A percentile compares a stretch with the other conserved stretches of the same genome.
Evolutionary conservation across 2,329 filamentous ascomycete genomes (phyloP).

Genomic region (Sarocladium oryzae): DNA sequence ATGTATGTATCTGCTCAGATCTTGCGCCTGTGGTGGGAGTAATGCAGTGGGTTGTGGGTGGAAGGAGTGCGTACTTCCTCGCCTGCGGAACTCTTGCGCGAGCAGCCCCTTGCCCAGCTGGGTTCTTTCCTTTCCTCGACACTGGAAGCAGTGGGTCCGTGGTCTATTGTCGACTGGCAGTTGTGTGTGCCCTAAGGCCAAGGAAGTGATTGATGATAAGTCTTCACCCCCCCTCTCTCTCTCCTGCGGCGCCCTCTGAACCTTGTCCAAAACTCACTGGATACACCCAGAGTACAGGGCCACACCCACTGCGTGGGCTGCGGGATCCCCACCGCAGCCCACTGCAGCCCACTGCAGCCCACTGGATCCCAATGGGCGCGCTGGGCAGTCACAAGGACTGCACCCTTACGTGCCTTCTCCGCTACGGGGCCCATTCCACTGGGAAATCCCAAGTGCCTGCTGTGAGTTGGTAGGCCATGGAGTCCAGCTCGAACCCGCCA

Average conservation of each 20-base stretch:
- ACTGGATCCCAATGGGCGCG: background rate
- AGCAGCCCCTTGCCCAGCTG: background rate
- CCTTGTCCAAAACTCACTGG: background rate
- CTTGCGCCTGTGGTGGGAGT: too few species aligned
- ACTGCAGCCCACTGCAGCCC: background rate
- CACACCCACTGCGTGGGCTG: background rate
- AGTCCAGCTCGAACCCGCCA: background rate
- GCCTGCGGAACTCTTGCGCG: slow-evolving; percentile 5
- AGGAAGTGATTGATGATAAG: background rate
- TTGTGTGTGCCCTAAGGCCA: background rate
- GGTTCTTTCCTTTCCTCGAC: background rate
- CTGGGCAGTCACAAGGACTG: background rate
- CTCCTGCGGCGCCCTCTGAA: background rate
- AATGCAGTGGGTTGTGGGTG: too few species aligned
- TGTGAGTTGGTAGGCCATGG: too few species aligned
- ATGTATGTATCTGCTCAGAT: background rate
- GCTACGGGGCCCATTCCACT: too few species aligned
- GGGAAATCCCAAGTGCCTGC: too few species aligned
- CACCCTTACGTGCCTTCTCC: too few species aligned
- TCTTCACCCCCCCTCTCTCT: background rate
- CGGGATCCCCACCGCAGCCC: slow-evolving; percentile 2
- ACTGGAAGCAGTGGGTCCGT: slow-evolving; percentile 1
- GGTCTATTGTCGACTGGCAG: background rate
- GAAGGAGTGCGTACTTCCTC: background rate
- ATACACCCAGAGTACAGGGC: background rate